Conservation (phyloP, 208 protist genomes). For the Endotrypanum monterogeii region DNA sequence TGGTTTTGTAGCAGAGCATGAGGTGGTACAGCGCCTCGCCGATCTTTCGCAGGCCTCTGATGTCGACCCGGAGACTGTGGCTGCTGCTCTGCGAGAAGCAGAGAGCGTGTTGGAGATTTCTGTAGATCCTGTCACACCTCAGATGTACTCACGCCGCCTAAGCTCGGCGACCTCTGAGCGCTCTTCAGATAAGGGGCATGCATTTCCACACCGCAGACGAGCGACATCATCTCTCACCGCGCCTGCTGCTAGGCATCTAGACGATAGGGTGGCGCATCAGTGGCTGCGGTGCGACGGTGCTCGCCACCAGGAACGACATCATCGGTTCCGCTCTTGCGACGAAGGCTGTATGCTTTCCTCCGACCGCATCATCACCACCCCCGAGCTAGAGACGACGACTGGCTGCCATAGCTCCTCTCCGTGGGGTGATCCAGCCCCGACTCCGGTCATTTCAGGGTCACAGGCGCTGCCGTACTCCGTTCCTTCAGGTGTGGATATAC, state of each 20-base stretch:
- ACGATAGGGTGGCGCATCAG: neutral
- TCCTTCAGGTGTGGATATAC: neutral
- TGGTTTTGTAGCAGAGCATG: neutral
- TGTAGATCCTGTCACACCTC: neutral
- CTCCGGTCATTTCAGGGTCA: neutral
- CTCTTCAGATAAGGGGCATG: neutral
- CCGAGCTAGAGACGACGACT: neutral
- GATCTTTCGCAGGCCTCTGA: conserved; percentile 18
- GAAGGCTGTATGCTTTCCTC: neutral
- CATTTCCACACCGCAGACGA: neutral
- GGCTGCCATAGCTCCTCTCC: neutral
- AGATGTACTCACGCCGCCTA: neutral
- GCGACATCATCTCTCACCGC: neutral
- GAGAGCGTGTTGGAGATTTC: conserved; percentile 15
- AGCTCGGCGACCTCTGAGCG: neutral
- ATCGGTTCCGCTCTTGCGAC: neutral
- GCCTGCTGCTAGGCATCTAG: neutral
- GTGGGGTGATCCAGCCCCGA: neutral
- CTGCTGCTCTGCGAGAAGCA: conserved; percentile 23
- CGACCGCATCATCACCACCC: neutral
- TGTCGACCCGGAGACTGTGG: conserved; percentile 12
- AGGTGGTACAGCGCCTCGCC: conserved; percentile 18
- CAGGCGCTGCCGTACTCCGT: neutral
- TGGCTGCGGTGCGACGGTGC: neutral
- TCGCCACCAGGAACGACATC: neutral